phyloP scores from a whole-genome alignment of 1,139 yeast species.

The Neolecta irregularis region DNA sequence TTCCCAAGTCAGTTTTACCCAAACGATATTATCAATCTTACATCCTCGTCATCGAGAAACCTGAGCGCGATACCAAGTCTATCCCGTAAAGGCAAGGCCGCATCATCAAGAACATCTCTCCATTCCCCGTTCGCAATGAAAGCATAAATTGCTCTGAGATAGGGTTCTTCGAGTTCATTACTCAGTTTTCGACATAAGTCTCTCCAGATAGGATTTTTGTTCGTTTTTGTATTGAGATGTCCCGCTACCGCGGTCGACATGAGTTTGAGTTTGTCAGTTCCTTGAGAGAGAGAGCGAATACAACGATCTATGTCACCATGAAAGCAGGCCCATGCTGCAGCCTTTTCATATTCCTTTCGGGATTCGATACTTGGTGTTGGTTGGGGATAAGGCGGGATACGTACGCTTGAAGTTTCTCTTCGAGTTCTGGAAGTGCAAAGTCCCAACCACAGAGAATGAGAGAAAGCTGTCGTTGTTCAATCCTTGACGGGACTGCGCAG shows the following conservation, averaged over 20 bases:
- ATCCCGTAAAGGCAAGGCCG: constrained; percentile 74
- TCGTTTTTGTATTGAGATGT: constrained; percentile 59
- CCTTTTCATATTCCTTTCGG: constrained; percentile 49
- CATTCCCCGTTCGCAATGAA: constrained; percentile 88
- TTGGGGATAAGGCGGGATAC: background rate
- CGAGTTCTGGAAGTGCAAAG: constrained; percentile 60
- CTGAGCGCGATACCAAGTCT: constrained; percentile 80
- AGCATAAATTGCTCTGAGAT: constrained; percentile 80
- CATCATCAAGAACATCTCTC: constrained; percentile 90
- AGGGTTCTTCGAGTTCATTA: constrained; percentile 75
- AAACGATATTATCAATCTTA: constrained; percentile 17
- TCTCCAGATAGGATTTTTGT: constrained; percentile 71
- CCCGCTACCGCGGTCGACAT: constrained; percentile 95
- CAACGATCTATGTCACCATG: constrained; percentile 79
- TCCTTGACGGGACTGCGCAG: constrained; percentile 14
- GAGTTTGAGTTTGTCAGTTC: constrained; percentile 47
- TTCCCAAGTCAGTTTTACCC: background rate
- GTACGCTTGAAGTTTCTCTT: constrained; percentile 25
- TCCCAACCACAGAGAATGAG: constrained; percentile 87
- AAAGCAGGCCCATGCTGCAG: constrained; percentile 97
- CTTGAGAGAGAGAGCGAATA: constrained; percentile 45
- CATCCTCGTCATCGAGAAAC: constrained; percentile 64
- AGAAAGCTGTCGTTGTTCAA: constrained; percentile 54
- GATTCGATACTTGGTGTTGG: constrained; percentile 1
- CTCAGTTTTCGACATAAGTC: constrained; percentile 84